Evolutionary conservation across 805 yeast genomes (phyloP).

Genomic region (Maudiozyma serrabonitensis): DNA sequence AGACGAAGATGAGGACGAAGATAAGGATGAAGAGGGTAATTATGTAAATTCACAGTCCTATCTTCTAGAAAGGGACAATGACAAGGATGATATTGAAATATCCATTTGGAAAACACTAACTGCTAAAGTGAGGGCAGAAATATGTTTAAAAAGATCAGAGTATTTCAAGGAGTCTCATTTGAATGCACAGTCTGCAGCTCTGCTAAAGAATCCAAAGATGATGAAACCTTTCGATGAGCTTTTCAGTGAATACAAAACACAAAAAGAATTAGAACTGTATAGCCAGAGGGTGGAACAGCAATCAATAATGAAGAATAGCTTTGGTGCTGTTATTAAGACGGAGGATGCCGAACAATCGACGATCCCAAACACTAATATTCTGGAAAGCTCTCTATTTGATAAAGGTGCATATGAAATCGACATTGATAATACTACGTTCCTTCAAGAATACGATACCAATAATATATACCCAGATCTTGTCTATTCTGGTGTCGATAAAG

Average conservation of each 20-base stretch:
- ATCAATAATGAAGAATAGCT: conserved; percentile 34
- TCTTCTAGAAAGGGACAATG: conserved; percentile 46
- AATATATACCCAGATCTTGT: conserved; percentile 67
- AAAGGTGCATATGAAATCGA: conserved; percentile 38
- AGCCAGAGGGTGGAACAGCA: conserved; percentile 23
- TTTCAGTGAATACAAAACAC: conserved; percentile 24
- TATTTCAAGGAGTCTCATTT: conserved; percentile 53
- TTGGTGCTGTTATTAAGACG: conserved; percentile 22
- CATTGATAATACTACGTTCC: conserved; percentile 47
- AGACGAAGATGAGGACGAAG: conserved; percentile 30
- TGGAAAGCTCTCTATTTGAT: conserved; percentile 20
- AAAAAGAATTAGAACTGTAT: conserved; percentile 21
- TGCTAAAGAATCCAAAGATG: conserved; percentile 51
- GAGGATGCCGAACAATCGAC: conserved; percentile 15
- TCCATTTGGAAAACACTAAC: conserved; percentile 80
- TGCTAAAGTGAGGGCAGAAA: conserved; percentile 67
- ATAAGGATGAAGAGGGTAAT: conserved; percentile 39
- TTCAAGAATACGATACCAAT: conserved; percentile 74
- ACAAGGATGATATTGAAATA: conserved; percentile 58
- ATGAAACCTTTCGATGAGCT: conserved; percentile 48
- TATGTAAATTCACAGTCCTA: conserved; percentile 34
- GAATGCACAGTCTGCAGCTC: conserved; percentile 60
- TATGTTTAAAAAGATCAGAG: conserved; percentile 57
- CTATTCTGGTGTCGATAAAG: conserved; percentile 44
- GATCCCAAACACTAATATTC: neutral